Evolutionary conservation across 116 monocot genomes (phyloP).

Genomic region (Dioscorea cayenensis): DNA sequence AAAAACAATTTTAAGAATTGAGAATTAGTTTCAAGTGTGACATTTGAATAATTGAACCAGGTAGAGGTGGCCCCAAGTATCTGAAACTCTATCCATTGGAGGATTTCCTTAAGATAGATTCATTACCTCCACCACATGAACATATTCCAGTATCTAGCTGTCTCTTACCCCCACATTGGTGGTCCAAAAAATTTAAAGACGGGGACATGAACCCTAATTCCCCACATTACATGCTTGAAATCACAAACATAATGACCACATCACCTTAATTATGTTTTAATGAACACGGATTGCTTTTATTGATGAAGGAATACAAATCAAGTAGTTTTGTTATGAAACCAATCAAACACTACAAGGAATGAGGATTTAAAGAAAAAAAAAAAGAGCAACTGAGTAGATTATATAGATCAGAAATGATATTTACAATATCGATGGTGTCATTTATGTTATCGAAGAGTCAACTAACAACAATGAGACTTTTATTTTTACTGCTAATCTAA

Average conservation of each 20-base stretch:
- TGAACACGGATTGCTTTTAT: no score
- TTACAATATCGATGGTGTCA: background rate
- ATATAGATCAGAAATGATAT: background rate
- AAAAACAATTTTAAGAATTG: no score
- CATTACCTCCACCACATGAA: background rate
- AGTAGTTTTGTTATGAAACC: background rate
- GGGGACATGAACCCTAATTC: background rate
- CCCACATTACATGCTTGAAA: background rate
- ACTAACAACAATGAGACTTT: background rate
- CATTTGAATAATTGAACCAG: background rate
- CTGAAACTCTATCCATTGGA: background rate
- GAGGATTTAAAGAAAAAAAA: background rate
- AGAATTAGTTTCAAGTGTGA: background rate
- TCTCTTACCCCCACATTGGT: background rate
- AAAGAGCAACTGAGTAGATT: background rate
- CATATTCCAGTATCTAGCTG: background rate
- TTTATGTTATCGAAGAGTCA: background rate
- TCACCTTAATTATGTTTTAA: background rate
- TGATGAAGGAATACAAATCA: no score
- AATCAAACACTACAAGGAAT: background rate
- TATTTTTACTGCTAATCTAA: background rate
- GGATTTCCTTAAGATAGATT: background rate
- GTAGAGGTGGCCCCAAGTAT: background rate
- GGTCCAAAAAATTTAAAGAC: background rate
- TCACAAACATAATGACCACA: background rate